Base-by-base conservation (phyloP, 345 rosid species). In the Bruguiera sexangula region DNA sequence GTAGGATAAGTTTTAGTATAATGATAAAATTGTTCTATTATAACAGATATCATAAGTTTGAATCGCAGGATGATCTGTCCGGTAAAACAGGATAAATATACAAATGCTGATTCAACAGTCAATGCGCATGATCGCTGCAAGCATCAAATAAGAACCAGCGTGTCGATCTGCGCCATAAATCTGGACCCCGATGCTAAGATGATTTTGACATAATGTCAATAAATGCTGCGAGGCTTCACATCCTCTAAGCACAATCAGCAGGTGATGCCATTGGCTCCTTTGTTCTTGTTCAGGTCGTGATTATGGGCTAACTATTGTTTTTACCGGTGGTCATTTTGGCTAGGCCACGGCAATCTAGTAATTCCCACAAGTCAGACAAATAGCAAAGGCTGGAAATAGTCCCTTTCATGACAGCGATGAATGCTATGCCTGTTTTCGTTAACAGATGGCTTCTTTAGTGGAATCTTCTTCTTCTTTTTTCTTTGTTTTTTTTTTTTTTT, bases 361-460 rank as follows among this genome's bases (percentile, higher is more conserved):
- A 62, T 46, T 5, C 34, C 48, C 68, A 20, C 18, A 20, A 50
- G 9, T 50, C 52, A 60, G 31, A 50, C 15, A 55, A 34, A 68
- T 24, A 34, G 21, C 57, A 66, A 43, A 74, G 15, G 26, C 34
- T 57, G 62, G 59, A 75, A 62, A 15, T 48, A 66, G 83, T 82
- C 74, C 9, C 75, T 75, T 68, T 79, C 80, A 72, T 32, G 73
- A 27, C 39, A 46, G 63, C 32, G 74, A 74, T 76, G 71, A 71
- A 48, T 70, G 62, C 77, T 15, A 74, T 60, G 78, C 21, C 9
- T 7, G 39, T 34, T 16, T 1, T 13, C 13, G 7, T 5, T 2
- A 32, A 46, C 16, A 43, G 32, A 5, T 51, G 51, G 16, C 51
- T 53, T 30, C 4, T 56, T 22, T 11, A 21, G 69, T 4, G 60